A percentile compares a stretch with the other conserved stretches of the same genome.
Conservation (phyloP, 78 protist genomes). For the Dictyostelium capitatum region DNA sequence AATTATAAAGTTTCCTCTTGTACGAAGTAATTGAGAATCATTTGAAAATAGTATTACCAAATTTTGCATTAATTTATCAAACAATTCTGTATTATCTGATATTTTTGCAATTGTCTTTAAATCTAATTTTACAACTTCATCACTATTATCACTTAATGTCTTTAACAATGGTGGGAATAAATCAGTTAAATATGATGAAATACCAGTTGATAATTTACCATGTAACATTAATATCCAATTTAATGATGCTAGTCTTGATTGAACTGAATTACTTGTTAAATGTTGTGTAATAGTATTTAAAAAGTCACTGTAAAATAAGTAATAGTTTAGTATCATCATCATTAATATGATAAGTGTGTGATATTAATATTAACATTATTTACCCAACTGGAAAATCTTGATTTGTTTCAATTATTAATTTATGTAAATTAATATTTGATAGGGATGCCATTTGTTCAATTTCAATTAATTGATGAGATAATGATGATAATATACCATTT, state of each 20-base stretch:
- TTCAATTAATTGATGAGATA: slow-evolving; percentile 50
- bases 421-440: slow-evolving; percentile 29
- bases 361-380: not conserved
- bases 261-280: slow-evolving; percentile 50
- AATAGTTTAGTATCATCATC: too few species aligned
- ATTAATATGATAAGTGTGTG: not conserved
- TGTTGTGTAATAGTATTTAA: slow-evolving; percentile 35
- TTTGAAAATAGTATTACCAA: slow-evolving; percentile 32
- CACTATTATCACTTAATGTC: slow-evolving; percentile 70
- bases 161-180: slow-evolving; percentile 78
- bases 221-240: slow-evolving; percentile 87
- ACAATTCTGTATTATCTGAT: slow-evolving; percentile 22
- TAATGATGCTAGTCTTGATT: slow-evolving; percentile 76
- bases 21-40: slow-evolving; percentile 44
- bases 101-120: slow-evolving; percentile 85
- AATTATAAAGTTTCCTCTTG: slow-evolving; percentile 80
- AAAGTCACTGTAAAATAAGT: slow-evolving; percentile 42
- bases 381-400: slow-evolving; percentile 55
- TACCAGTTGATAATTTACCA: slow-evolving; percentile 33
- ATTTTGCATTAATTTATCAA: slow-evolving; percentile 58
- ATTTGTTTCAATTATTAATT: slow-evolving; percentile 31
- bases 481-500: slow-evolving; percentile 83
- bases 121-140: slow-evolving; percentile 84
- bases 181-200: slow-evolving; percentile 46
- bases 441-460: slow-evolving; percentile 54